Conservation (phyloP, 1,284 basidiomycete genomes). For the Bjerkandera adusta region DNA sequence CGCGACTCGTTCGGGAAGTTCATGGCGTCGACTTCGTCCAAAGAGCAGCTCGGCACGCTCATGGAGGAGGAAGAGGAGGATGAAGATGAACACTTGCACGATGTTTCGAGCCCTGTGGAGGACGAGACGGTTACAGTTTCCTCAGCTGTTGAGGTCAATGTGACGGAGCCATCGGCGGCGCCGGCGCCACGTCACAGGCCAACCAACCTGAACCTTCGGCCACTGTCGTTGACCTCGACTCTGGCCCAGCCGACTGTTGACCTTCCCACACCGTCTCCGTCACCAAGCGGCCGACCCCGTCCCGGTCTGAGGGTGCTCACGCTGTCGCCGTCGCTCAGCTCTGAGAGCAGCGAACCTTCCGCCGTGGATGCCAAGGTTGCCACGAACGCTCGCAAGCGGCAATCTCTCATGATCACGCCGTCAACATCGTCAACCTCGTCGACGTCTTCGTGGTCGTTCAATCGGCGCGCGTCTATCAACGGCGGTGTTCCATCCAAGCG, state of each 20-base stretch:
- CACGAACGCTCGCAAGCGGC: conserved; percentile 24
- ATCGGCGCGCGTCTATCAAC: conserved; percentile 24
- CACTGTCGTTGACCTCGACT: conserved; percentile 64
- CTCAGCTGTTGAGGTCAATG: conserved; percentile 20
- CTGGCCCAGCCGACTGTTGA: conserved; percentile 36
- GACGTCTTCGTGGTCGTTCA: conserved; percentile 26
- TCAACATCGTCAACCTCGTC: conserved; percentile 23
- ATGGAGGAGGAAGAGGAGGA: conserved; percentile 83
- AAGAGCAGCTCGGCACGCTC: conserved; percentile 73
- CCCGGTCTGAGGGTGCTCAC: conserved; percentile 49
- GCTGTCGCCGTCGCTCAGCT: conserved; percentile 37
- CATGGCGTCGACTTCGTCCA: conserved; percentile 54
- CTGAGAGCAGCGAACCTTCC: conserved; percentile 20
- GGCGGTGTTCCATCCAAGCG: conserved; percentile 30
- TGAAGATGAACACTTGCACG: conserved; percentile 38
- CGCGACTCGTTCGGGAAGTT: conserved; percentile 78
- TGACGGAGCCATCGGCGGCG: conserved; percentile 33
- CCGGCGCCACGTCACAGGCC: conserved; percentile 56
- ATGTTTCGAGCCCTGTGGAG: conserved; percentile 18
- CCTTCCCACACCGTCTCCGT: conserved; percentile 53
- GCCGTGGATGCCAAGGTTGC: conserved; percentile 23
- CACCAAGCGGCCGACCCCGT: conserved; percentile 40
- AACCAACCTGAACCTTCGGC: conserved; percentile 61
- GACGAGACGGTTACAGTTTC: conserved; percentile 12
- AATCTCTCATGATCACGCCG: conserved; percentile 26